Evolutionary conservation across 1,284 basidiomycete species (phyloP), one percentile per base, ranked within the genome.

Genomic region (Melampsora larici-populina): DNA sequence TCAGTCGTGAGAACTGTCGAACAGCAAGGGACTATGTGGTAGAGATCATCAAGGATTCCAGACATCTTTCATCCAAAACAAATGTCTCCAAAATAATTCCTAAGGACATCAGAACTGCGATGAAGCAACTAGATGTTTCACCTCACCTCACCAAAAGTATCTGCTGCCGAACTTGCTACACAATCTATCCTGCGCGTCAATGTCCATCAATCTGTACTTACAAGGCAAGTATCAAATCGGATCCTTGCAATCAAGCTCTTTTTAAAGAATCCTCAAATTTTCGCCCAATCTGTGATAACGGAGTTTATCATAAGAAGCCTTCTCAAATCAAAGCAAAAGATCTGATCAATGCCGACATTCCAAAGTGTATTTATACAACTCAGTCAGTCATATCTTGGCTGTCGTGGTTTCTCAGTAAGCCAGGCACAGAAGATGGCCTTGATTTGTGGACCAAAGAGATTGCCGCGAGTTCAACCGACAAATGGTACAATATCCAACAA

Each of bases 331-430:
- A n/a, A n/a, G n/a, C n/a, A n/a, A n/a, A n/a, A n/a, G n/a, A n/a
- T n/a, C n/a, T n/a, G n/a, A n/a, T n/a, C n/a, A n/a, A n/a, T n/a
- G n/a, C n/a, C n/a, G n/a, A n/a, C n/a, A n/a, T n/a, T n/a, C n/a
- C n/a, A n/a, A n/a, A n/a, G 13, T 70, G 69, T 58, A 11, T 17
- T 6, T 70, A 51, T 58, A 21, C 29, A 24, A 36, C 49, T 6
- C 69, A 70, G 69, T 29, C 5, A 2, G 40, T 70, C 26, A 70
- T 13, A 24, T 36, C 48, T 11, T 70, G 69, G 69, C 8, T 70
- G 49, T 1, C 24, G 4, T 51, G 51, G 46, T 70, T 70, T 29
- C 21, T 70, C 9, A 17, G 17, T n/a, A 13, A 40, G 13, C 5
- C 21, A 17, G 29, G 4, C 9, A 60, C 36, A 11, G 69, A 70